Evolutionary conservation across 2,329 filamentous ascomycete genomes (phyloP), one percentile per base, ranked within the genome.

Genomic region (Endocalyx cinctus): DNA sequence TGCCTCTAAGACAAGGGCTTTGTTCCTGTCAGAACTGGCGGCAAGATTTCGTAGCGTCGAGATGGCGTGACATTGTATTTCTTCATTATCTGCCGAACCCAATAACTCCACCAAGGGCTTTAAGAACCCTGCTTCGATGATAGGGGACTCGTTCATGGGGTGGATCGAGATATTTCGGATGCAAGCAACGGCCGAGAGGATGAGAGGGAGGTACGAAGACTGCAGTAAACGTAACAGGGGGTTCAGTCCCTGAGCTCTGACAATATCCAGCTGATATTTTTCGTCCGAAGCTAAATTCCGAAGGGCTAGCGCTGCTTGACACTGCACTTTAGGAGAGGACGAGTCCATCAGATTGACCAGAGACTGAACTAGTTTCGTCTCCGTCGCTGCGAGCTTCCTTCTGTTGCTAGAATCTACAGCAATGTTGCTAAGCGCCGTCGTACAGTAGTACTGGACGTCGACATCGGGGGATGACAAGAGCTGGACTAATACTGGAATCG

Each of bases 101-200:
- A 98, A 75, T 2, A 98, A 74, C 47, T 97, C 89, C 16, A 98
- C 92, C 35, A 98, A 66, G 1, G 92, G 92, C 58, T 88, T 89
- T 39, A 98, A 65, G 62, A 98, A 98, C 38, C 90, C 92, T 25
- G 90, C 90, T 54, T 98, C 92, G 53, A 98, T 98, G 46, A 98
- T 98, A 1, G 92, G 92, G 10, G 90, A 96, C 64, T 98, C 92
- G 63, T 98, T 98, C 55, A 90, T 72, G 13, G 92, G 92, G 58
- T 98, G 92, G 47, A 98, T 98, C 37, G 90, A 97, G 47, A 98
- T 98, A 60, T 98, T 98, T 51, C 92, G 84, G 58, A 98, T 98
- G 58, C 92, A 98, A 31, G 92, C 92, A 44, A 98, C 92, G 28
- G 92, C 92, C 14, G 90, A 97, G 25, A 97, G 79, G 39, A 97